Conservation (phyloP, 1,284 basidiomycete species). For the Bothia castanella region DNA sequence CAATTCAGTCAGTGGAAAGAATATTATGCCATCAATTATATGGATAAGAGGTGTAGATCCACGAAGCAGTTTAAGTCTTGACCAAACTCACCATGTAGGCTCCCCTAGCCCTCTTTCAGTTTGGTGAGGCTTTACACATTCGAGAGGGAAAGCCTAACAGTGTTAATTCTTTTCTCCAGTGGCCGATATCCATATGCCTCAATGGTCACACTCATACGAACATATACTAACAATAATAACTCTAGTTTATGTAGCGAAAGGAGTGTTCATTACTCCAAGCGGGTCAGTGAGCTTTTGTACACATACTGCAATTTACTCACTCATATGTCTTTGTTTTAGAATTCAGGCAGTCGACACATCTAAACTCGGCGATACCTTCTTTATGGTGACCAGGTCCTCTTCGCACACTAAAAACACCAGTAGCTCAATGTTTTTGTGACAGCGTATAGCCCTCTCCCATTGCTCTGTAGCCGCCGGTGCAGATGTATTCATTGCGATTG, state of each 20-base stretch:
- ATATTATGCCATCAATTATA: neutral
- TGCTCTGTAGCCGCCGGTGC: too few species aligned
- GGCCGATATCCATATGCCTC: neutral
- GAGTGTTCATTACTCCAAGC: neutral
- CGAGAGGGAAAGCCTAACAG: neutral
- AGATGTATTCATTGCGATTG: too few species aligned
- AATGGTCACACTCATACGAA: neutral
- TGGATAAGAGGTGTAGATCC: neutral
- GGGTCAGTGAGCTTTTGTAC: neutral
- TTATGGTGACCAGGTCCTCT: slow-evolving; percentile 5
- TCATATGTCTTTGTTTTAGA: neutral
- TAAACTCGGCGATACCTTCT: neutral
- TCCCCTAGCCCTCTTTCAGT: neutral
- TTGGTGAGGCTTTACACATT: slow-evolving; percentile 11
- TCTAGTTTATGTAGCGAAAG: neutral
- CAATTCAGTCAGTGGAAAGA: slow-evolving; percentile 12
- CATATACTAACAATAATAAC: neutral
- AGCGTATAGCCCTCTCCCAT: too few species aligned
- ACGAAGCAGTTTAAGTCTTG: neutral
- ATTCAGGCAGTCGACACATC: neutral
- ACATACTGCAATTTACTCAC: too few species aligned
- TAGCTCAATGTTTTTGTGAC: neutral
- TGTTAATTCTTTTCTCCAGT: neutral
- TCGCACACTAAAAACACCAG: too few species aligned
- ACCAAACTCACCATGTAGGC: slow-evolving; percentile 1